Evolutionary conservation across 2,329 filamentous ascomycete species (phyloP).

Genomic region (Trichoderma cornu-damae): DNA sequence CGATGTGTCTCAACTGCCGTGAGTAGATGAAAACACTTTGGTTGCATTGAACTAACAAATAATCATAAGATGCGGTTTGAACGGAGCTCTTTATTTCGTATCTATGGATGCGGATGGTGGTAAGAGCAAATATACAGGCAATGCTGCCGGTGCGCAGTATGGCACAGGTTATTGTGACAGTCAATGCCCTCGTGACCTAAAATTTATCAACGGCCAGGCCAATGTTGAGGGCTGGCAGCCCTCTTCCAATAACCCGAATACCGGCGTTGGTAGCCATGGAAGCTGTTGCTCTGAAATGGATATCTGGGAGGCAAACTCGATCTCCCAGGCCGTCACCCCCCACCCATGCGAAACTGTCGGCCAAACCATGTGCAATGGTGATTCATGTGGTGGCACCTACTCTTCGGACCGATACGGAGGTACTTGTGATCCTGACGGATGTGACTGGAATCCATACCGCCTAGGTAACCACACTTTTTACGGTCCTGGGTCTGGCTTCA

Average conservation of each 20-base stretch:
- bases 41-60: background rate
- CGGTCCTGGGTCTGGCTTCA: conserved; percentile 48
- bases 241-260: conserved; percentile 50
- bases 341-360: conserved; percentile 54
- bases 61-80: conserved; percentile 60
- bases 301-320: conserved; percentile 60
- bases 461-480: conserved; percentile 60
- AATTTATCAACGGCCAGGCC: conserved; percentile 53
- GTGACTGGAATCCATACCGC: conserved; percentile 66
- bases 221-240: conserved; percentile 49
- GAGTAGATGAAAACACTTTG: background rate
- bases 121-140: conserved; percentile 44
- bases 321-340: conserved; percentile 59
- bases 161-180: conserved; percentile 53
- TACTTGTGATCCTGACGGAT: conserved; percentile 63
- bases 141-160: conserved; percentile 52
- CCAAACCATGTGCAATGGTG: conserved; percentile 47
- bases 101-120: conserved; percentile 58
- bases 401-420: conserved; percentile 52
- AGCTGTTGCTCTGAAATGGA: conserved; percentile 62
- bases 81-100: conserved; percentile 65
- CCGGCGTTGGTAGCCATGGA: conserved; percentile 48
- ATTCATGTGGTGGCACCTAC: conserved; percentile 51
- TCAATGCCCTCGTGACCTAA: conserved; percentile 51
- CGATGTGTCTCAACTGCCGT: conserved; percentile 49